These are phyloP conservation scores for Extremus antarcticus DNA, from an alignment of 495 filamentous ascomycete species.

Conservation along the genomic window DNA sequence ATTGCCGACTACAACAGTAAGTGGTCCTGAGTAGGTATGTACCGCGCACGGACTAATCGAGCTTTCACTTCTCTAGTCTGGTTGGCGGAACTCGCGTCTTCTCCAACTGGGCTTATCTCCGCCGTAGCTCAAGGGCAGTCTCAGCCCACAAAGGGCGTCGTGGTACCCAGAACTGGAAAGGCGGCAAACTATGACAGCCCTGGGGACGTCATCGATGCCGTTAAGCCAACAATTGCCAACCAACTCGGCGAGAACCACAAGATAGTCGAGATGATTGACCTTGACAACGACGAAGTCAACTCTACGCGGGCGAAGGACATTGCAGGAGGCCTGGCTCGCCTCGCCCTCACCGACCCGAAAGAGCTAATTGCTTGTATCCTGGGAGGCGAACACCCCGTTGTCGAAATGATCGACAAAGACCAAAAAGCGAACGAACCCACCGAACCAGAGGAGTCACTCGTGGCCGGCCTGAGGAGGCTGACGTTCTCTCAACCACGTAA, in stretches of 20 bases:
- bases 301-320: neutral
- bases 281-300: neutral
- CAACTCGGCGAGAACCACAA: neutral
- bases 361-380: neutral
- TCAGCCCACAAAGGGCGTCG: no score
- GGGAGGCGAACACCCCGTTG: neutral
- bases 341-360: neutral
- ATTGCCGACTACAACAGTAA: neutral
- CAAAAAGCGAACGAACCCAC: no score
- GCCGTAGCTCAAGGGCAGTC: no score
- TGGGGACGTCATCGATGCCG: neutral
- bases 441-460: no score
- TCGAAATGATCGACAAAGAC: neutral
- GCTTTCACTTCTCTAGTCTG: no score
- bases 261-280: neutral
- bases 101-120: no score
- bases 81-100: no score
- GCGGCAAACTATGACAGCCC: neutral
- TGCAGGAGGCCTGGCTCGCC: neutral
- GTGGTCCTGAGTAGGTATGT: no score
- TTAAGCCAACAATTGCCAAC: neutral
- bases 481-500: no score
- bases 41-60: no score
- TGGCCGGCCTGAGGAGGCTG: no score
- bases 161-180: neutral